These are phyloP conservation scores for Nectriaceae sp. DNA, from an alignment of 2,329 filamentous ascomycete species.

Conservation along the genomic window DNA sequence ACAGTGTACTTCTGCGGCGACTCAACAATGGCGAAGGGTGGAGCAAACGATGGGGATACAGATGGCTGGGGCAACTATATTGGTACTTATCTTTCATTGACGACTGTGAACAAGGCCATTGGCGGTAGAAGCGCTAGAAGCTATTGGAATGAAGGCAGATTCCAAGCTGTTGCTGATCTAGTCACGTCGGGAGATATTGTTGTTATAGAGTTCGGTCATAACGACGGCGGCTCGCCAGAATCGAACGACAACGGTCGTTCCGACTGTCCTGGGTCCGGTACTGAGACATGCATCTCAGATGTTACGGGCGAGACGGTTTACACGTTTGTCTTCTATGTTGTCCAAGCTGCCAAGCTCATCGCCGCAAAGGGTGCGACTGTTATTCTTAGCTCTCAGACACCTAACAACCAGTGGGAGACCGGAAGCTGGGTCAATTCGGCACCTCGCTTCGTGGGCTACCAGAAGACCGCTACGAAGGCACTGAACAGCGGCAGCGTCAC, in stretches of 20 bases:
- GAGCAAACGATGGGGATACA: conserved; percentile 40
- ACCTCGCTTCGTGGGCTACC: conserved; percentile 59
- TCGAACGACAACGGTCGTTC: conserved; percentile 61
- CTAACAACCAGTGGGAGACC: conserved; percentile 60
- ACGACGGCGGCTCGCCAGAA: conserved; percentile 62
- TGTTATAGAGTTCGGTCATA: conserved; percentile 73
- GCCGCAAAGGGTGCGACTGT: conserved; percentile 61
- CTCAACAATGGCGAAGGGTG: conserved; percentile 59
- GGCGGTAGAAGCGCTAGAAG: conserved; percentile 67
- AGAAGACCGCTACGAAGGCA: conserved; percentile 41
- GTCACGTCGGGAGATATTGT: conserved; percentile 64
- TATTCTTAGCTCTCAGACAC: conserved; percentile 58
- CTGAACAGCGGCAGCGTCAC: conserved; percentile 44
- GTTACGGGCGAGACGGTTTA: conserved; percentile 50
- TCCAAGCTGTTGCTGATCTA: conserved; percentile 54
- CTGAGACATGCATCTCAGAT: conserved; percentile 49
- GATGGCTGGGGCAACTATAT: conserved; percentile 66
- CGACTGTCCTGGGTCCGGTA: conserved; percentile 57
- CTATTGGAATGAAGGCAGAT: conserved; percentile 67
- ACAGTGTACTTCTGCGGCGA: conserved; percentile 61
- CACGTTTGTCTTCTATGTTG: conserved; percentile 62
- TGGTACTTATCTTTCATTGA: conserved; percentile 44
- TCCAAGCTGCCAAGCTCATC: conserved; percentile 56
- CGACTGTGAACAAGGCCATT: conserved; percentile 64
- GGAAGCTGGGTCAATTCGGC: conserved; percentile 51